Base-by-base conservation (phyloP, 192 early-diverging fungal genomes). In the Coemansia sp. region DNA sequence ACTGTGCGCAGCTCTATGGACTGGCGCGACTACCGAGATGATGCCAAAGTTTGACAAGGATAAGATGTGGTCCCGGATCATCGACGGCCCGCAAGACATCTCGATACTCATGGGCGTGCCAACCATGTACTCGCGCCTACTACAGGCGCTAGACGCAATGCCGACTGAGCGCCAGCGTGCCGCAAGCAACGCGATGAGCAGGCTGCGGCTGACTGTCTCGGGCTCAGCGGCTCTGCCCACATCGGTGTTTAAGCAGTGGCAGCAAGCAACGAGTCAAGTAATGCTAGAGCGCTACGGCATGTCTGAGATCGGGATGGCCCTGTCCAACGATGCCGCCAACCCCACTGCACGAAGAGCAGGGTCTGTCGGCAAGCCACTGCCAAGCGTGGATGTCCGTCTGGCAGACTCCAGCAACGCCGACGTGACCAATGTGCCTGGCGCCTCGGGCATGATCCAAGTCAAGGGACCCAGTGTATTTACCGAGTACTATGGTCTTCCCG, bases 251-350 rank as follows among this genome's bases (percentile, higher is more conserved):
- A 69, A 71, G 13, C 60, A 62, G 63, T 96, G 94, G 94, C 82
- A 87, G 60, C 66, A 79, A 16, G 83, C 92, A n/a, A 89, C 85
- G 27, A 88, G 90, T 22, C 91, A 93, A 47, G 70, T 78, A 13
- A 83, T 96, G 70, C 83, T 96, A 9, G 94, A 96, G 78, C 75
- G 94, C 10, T 95, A 92, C 71, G 93, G 94, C 15, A 94, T 94
- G 91, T 92, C 89, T 30, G 94, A 96, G 66, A 90, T 93, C 61
- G 94, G 94, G 30, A 96, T 96, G 93, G 93, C 86, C n/a, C 77
- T 96, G 34, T 89, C 91, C 45, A 85, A 85, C 67, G 68, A 75
- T 20, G 84, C 74, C 34, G 44, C 53, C 1, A 34, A 74, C 50
- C 77, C 80, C 3, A 59, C 63, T 2, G 52, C 64, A 4, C 61